Conservation (phyloP, 2,329 filamentous ascomycete species). For the Elsinoe arachidis region DNA sequence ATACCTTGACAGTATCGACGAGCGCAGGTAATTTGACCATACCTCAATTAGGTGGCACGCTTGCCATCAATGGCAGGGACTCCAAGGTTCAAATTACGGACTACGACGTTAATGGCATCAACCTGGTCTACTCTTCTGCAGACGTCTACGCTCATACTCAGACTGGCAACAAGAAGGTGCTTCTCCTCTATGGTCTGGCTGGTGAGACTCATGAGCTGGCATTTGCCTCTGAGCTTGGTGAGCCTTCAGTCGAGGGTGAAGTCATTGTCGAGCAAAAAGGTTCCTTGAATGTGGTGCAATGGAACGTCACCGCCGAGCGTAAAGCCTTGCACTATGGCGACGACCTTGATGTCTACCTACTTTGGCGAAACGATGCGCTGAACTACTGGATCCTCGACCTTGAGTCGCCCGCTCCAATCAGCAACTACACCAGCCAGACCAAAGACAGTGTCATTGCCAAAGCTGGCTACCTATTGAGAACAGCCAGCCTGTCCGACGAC, state of each 20-base stretch:
- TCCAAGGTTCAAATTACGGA: conserved; percentile 60
- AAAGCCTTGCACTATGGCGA: conserved; percentile 43
- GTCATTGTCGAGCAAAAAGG: conserved; percentile 33
- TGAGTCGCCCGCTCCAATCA: conserved; percentile 26
- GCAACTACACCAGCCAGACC: conserved; percentile 28
- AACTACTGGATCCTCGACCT: conserved; percentile 59
- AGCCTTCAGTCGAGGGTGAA: conserved; percentile 44
- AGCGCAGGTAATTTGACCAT: conserved; percentile 48
- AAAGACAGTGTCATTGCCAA: conserved; percentile 47
- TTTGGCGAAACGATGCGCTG: conserved; percentile 58
- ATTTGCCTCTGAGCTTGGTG: conserved; percentile 53
- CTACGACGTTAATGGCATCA: conserved; percentile 51
- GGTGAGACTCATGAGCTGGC: background rate
- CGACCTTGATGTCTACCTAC: conserved; percentile 43
- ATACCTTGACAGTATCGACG: conserved; percentile 55
- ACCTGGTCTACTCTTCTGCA: conserved; percentile 58
- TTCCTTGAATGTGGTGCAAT: conserved; percentile 42
- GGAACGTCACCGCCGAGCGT: conserved; percentile 46
- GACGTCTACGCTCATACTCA: conserved; percentile 64
- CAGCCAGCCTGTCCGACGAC: conserved; percentile 46
- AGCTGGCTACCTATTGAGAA: conserved; percentile 56
- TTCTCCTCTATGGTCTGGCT: conserved; percentile 51
- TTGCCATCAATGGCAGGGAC: conserved; percentile 55
- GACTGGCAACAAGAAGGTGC: conserved; percentile 44
- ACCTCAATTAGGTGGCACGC: conserved; percentile 48